Evolutionary conservation across 2,329 filamentous ascomycete species (phyloP).

Genomic region (Calonectria montana): DNA sequence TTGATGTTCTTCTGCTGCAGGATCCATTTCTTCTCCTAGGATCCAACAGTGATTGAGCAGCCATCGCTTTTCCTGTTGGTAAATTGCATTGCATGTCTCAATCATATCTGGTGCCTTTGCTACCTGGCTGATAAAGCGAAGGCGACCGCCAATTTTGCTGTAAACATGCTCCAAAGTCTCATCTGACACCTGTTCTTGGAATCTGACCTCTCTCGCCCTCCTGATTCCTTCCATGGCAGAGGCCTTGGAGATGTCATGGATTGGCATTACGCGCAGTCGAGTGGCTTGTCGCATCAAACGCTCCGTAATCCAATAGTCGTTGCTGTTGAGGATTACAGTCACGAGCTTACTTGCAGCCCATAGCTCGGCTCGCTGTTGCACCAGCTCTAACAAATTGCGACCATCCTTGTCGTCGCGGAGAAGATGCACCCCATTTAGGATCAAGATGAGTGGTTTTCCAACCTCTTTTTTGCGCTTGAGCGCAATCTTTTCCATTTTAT

Average conservation of each 20-base stretch:
- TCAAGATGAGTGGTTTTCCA: slow-evolving; percentile 69
- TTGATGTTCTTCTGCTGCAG: slow-evolving; percentile 75
- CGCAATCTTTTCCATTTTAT: slow-evolving; percentile 79
- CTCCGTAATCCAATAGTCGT: slow-evolving; percentile 70
- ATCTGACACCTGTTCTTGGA: slow-evolving; percentile 52
- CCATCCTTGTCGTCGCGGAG: slow-evolving; percentile 76
- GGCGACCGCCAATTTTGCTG: slow-evolving; percentile 63
- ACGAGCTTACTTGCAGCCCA: slow-evolving; percentile 79
- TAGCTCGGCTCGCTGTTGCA: slow-evolving; percentile 78
- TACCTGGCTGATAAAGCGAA: slow-evolving; percentile 64
- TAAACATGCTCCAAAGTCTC: slow-evolving; percentile 62
- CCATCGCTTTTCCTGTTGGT: slow-evolving; percentile 72
- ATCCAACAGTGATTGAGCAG: slow-evolving; percentile 77
- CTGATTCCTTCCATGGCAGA: slow-evolving; percentile 59
- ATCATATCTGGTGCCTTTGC: slow-evolving; percentile 65
- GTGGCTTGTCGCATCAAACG: slow-evolving; percentile 66
- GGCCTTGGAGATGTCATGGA: slow-evolving; percentile 62
- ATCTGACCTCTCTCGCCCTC: slow-evolving; percentile 60
- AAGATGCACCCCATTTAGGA: slow-evolving; percentile 76
- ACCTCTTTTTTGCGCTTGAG: slow-evolving; percentile 61
- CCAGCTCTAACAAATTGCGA: slow-evolving; percentile 74
- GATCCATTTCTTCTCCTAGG: slow-evolving; percentile 72
- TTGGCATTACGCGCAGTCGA: slow-evolving; percentile 64
- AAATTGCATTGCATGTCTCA: slow-evolving; percentile 64
- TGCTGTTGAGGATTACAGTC: slow-evolving; percentile 67